Evolutionary conservation across 2,329 filamentous ascomycete species (phyloP).

Genomic region (Pestalotiopsis sp.): DNA sequence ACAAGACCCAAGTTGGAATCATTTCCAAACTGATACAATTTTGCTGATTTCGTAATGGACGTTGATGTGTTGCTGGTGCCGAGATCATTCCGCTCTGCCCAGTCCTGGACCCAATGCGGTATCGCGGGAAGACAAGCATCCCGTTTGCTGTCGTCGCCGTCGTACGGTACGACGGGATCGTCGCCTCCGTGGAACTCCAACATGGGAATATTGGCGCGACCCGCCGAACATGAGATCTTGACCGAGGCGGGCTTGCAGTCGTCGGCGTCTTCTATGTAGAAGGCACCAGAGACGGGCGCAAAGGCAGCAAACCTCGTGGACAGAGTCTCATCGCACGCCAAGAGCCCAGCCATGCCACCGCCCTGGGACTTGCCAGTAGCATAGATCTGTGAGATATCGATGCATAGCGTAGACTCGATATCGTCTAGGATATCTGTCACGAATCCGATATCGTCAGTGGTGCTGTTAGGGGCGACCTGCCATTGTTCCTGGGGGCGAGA

Average conservation of each 20-base stretch:
- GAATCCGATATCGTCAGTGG: conserved; percentile 8
- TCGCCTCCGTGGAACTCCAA: conserved; percentile 49
- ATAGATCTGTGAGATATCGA: conserved; percentile 16
- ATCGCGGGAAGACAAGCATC: conserved; percentile 43
- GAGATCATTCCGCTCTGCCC: conserved; percentile 32
- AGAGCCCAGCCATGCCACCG: conserved; percentile 8
- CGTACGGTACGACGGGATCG: conserved; percentile 45
- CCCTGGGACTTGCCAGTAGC: conserved; percentile 15
- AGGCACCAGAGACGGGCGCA: conserved; percentile 11
- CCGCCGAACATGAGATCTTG: conserved; percentile 33
- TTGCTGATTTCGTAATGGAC: neutral
- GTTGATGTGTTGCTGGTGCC: neutral
- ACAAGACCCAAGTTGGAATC: conserved; percentile 9
- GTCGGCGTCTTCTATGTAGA: neutral
- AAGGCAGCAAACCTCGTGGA: conserved; percentile 11
- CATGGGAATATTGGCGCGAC: conserved; percentile 38
- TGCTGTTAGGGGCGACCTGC: neutral
- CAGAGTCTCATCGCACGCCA: conserved; percentile 6
- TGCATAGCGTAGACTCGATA: conserved; percentile 19
- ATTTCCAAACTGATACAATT: neutral
- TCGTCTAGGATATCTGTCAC: conserved; percentile 17
- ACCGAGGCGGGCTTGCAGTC: conserved; percentile 36
- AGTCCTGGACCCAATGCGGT: conserved; percentile 35
- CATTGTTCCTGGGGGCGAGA: neutral
- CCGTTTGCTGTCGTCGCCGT: conserved; percentile 39